Base-by-base conservation (phyloP, 2,329 filamentous ascomycete genomes). In the Calonectria hongkongensis region DNA sequence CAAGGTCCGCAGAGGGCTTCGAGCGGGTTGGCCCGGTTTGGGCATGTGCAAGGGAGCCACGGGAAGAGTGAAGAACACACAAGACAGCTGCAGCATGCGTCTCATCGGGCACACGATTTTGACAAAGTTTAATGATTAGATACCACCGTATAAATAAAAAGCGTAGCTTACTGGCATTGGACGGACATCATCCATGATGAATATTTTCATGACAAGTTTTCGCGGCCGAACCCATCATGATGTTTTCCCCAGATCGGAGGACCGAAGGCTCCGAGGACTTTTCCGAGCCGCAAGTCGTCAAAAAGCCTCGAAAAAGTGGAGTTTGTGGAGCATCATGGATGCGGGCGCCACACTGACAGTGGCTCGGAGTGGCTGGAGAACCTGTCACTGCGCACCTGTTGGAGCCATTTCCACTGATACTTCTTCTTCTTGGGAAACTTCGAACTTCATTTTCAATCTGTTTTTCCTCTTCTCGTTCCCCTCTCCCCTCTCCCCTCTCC, bases 251-350 rank as follows among this genome's bases (percentile, higher is more conserved):
- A 56, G 51, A 58, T 58, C 78, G 78, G 73, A 80, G 80, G 71
- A 80, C 78, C 78, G 78, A 76, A 79, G 79, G 79, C 76, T 80
- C 80, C 79, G 79, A 80, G 79, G 74, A 75, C 76, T 79, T 76
- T 71, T 58, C 54, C 54, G 54, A 58, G 54, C 54, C 30, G 54
- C 54, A 74, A 73, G 45, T 71, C 68, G 65, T 72, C 70, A 74
- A 79, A 79, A 80, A 78, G 70, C 48, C 76, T 72, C 79, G 73
- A 73, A 80, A 79, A 79, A 79, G 76, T 78, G 78, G 78, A 71
- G 70, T 36, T 36, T 66, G 65, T 72, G 65, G 70, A 66, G 71
- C 12, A 43, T 39, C 3, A 50, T 79, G 77, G 77, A 73, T 65
- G 56, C 60, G 27, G 33, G 39, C 64, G 73, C 74, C 77, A 73